phyloP scores from a whole-genome alignment of 1,284 basidiomycete species.

The Rhodotorula sp. region DNA sequence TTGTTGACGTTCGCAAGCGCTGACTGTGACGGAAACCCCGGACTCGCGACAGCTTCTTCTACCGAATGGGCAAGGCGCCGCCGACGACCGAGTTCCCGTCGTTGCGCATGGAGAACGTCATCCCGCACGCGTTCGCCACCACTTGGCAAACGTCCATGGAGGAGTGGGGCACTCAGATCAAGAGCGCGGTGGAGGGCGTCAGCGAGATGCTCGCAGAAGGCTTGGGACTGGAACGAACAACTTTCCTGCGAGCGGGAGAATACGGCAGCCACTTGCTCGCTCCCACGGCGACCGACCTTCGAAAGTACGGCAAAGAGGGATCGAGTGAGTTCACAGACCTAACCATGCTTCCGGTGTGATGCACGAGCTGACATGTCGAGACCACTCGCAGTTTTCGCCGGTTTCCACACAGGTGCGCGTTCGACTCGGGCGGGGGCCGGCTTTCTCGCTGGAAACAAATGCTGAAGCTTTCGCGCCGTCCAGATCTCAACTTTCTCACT shows the following conservation, averaged over 20 bases:
- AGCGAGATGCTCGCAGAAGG: conserved; percentile 80
- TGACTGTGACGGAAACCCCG: neutral
- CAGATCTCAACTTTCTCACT: conserved; percentile 63
- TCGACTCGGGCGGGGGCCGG: conserved; percentile 53
- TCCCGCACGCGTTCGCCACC: conserved; percentile 61
- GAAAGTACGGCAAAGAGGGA: conserved; percentile 67
- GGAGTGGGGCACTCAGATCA: conserved; percentile 81
- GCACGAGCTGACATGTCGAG: conserved; percentile 54
- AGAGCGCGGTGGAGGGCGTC: conserved; percentile 69
- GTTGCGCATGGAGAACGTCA: conserved; percentile 70
- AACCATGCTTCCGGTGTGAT: too few species aligned
- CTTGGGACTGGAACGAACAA: conserved; percentile 64
- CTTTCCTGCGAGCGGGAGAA: conserved; percentile 70
- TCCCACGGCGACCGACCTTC: conserved; percentile 82
- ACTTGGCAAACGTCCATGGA: conserved; percentile 69
- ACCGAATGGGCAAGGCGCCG: conserved; percentile 73
- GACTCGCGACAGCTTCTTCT: conserved; percentile 64
- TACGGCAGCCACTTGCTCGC: conserved; percentile 78
- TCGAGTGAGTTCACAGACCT: conserved; percentile 41
- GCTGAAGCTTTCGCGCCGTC: conserved; percentile 49
- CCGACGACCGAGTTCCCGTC: conserved; percentile 71
- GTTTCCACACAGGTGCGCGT: conserved; percentile 76
- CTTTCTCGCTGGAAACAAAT: neutral
- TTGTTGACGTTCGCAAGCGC: neutral
- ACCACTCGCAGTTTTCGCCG: conserved; percentile 61